Percentiles rank a stretch among this genome's conserved stretches.
Conservation (phyloP, 345 rosid species). For the Draba incana region DNA sequence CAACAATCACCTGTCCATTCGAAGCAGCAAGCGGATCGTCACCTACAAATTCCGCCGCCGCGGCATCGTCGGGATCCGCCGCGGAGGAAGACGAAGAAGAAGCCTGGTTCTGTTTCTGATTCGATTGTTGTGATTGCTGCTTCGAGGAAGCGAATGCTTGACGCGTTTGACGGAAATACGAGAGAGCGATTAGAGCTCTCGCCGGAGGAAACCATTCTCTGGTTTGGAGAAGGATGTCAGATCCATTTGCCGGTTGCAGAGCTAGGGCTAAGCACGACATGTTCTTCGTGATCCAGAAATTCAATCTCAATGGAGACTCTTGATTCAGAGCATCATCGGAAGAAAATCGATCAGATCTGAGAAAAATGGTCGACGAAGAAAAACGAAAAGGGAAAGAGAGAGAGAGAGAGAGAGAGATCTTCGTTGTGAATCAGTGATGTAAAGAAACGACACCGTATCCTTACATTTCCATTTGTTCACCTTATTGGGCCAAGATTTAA, state of each 20-base stretch:
- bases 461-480: background rate
- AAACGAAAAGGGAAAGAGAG: background rate
- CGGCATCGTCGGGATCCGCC: constrained; percentile 46
- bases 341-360: constrained; percentile 39
- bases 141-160: constrained; percentile 67
- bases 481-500: too few relatives aligned
- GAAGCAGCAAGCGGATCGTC: constrained; percentile 98
- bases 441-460: constrained; percentile 16
- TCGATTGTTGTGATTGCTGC: constrained; percentile 20
- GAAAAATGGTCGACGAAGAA: constrained; percentile 25
- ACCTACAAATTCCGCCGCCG: constrained; percentile 63
- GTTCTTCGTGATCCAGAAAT: background rate
- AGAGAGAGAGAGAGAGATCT: background rate
- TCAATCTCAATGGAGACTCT: too few relatives aligned
- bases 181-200: constrained; percentile 88
- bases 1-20: constrained; percentile 93
- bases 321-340: constrained; percentile 1
- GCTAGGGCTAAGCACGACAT: constrained; percentile 92
- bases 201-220: constrained; percentile 96
- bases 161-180: constrained; percentile 93
- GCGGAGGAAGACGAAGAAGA: constrained; percentile 44
- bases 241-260: constrained; percentile 85
- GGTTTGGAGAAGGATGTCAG: constrained; percentile 91
- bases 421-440: constrained; percentile 15
- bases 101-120: constrained; percentile 28